Percentiles rank a stretch among this genome's conserved stretches.
phyloP scores from a whole-genome alignment of 768 basidiomycete genomes.

The Lactarius pseudohatsudake region DNA sequence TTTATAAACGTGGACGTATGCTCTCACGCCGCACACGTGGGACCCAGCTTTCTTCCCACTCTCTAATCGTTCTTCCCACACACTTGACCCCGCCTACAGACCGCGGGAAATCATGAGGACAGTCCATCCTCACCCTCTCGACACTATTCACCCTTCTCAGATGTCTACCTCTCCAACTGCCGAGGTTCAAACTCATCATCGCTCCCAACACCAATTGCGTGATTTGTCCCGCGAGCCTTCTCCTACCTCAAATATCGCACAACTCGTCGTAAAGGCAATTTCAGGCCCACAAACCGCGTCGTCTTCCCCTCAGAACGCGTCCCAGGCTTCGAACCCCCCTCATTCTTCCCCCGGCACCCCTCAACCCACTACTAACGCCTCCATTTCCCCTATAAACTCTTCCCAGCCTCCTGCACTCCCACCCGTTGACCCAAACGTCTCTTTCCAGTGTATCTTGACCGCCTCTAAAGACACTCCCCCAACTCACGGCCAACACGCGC shows the following conservation, averaged over 20 bases:
- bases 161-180: slow-evolving; percentile 26
- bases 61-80: slow-evolving; percentile 48
- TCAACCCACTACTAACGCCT: slow-evolving; percentile 35
- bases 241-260: slow-evolving; percentile 26
- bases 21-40: slow-evolving; percentile 35
- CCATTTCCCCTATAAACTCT: slow-evolving; percentile 37
- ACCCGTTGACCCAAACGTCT: slow-evolving; percentile 24
- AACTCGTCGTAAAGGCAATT: slow-evolving; percentile 31
- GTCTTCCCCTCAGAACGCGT: slow-evolving; percentile 37
- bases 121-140: slow-evolving; percentile 49
- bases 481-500: slow-evolving; percentile 28
- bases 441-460: slow-evolving; percentile 34
- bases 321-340: slow-evolving; percentile 37
- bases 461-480: slow-evolving; percentile 26
- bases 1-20: slow-evolving; percentile 34
- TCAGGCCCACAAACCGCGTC: slow-evolving; percentile 29
- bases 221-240: slow-evolving; percentile 28
- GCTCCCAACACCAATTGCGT: slow-evolving; percentile 22
- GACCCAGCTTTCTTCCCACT: slow-evolving; percentile 46
- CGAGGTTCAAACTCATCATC: slow-evolving; percentile 27
- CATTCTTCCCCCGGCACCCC: slow-evolving; percentile 33
- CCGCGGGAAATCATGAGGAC: slow-evolving; percentile 47
- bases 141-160: slow-evolving; percentile 34
- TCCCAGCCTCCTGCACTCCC: slow-evolving; percentile 31
- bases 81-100: slow-evolving; percentile 34